Base-by-base conservation (phyloP, 2,329 filamentous ascomycete genomes). In the Fusarium sp. region DNA sequence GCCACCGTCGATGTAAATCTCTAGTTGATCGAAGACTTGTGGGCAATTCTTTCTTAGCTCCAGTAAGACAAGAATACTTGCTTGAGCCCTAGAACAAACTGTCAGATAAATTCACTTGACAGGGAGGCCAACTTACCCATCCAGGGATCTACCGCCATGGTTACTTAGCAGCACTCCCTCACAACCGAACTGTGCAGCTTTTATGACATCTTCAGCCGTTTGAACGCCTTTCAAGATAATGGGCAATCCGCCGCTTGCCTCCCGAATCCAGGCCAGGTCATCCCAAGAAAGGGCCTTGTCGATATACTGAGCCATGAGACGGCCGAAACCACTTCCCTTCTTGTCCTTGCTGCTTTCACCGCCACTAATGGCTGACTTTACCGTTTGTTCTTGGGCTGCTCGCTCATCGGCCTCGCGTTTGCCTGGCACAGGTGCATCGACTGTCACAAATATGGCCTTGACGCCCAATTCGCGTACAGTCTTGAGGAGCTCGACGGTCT, bases 211-310 rank as follows among this genome's bases (percentile, higher is more conserved):
- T 15, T 82, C 82, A 0, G 83, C 83, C 10, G 77, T 81, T 75
- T 85, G 84, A 1, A 86, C 78, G 0, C 84, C 84, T 65, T 87
- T 87, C 42, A 86, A 61, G 39, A 85, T 80, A n/a, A 87, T 76
- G 0, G 83, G 83, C 5, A 85, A 31, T 0, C 57, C 75, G 6
- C 78, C 72, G 1, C 72, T 72, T 0, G 80, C 76, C 49, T 77
- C 67, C 12, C 79, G 76, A 10, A 86, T 78, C 84, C 84, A 87
- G 10, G 72, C 70, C 7, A 87, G 68, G 64, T 86, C 83, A 12
- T 70, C 75, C 85, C 83, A 85, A 1, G 74, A 78, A 5, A 88
- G 72, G 0, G 77, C 75, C 15, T 80, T 78, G 49, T 86, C 83
- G 12, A 85, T 81, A 58, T 81, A 83, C 8, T 78, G 73, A 1